phyloP scores from a whole-genome alignment of 1,284 basidiomycete genomes.

The Grifola frondosa region DNA sequence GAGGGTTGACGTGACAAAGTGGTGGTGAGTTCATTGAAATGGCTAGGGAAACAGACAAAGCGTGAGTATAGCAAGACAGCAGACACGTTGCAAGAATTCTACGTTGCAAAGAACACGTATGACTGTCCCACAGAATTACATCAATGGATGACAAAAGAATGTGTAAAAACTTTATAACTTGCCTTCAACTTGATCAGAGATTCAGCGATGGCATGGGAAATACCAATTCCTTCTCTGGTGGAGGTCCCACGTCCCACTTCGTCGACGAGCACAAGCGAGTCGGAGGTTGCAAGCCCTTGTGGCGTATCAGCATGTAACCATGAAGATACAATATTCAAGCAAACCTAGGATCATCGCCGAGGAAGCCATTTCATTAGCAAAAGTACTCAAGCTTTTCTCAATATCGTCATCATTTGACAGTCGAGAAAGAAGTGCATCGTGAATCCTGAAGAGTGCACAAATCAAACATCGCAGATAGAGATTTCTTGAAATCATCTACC shows the following conservation, averaged over 20 bases:
- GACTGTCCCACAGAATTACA: conserved; percentile 44
- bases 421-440: conserved; percentile 82
- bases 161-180: conserved; percentile 12
- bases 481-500: conserved; percentile 45
- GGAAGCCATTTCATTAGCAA: conserved; percentile 90
- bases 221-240: conserved; percentile 82
- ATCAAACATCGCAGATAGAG: too few relatives aligned
- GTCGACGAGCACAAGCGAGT: conserved; percentile 83
- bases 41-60: conserved; percentile 41
- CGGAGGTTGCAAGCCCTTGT: conserved; percentile 70
- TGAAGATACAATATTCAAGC: not conserved
- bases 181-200: conserved; percentile 76
- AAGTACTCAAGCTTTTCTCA: conserved; percentile 87
- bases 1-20: conserved; percentile 72
- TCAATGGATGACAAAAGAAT: not conserved
- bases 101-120: conserved; percentile 91
- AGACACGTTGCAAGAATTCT: conserved; percentile 25
- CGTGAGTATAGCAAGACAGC: too few relatives aligned
- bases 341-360: conserved; percentile 84
- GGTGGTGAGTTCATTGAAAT: conserved; percentile 68
- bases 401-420: conserved; percentile 92
- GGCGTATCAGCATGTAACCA: not conserved
- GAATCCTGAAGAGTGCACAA: too few relatives aligned
- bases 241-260: conserved; percentile 91
- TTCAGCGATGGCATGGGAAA: conserved; percentile 92